A percentile compares a stretch with the other conserved stretches of the same genome.
These are phyloP conservation scores for Elymus sibiricus DNA, from an alignment of 176 grass and related monocot genomes.

Conservation along the genomic window DNA sequence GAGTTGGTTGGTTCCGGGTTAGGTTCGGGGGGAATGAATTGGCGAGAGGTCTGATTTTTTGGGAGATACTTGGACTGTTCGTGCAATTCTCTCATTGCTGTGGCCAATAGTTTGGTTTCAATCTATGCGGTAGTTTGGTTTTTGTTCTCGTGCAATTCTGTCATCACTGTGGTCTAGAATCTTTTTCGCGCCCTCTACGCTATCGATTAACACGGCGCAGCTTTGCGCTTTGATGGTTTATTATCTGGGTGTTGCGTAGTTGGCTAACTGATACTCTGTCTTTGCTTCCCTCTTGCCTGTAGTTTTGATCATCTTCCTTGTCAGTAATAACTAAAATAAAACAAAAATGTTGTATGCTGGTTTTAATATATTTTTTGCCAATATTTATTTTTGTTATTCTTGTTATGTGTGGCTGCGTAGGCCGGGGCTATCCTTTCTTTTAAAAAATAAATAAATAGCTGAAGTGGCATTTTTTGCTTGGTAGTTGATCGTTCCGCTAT, in stretches of 20 bases:
- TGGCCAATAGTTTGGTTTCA: neutral
- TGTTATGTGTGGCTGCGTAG: neutral
- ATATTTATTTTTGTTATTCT: neutral
- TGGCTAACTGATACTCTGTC: neutral
- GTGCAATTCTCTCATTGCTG: neutral
- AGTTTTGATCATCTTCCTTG: neutral
- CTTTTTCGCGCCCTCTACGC: neutral
- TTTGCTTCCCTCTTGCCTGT: neutral
- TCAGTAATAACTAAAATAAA: neutral
- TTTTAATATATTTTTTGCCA: neutral
- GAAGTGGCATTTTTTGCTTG: neutral
- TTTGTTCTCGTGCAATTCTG: neutral
- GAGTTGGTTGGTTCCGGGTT: neutral
- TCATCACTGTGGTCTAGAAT: neutral
- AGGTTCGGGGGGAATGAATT: neutral
- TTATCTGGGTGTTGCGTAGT: constrained; percentile 2
- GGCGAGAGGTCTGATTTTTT: neutral
- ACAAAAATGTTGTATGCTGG: neutral
- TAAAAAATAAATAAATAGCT: too few relatives aligned
- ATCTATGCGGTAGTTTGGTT: neutral
- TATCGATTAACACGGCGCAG: neutral
- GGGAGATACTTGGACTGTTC: neutral
- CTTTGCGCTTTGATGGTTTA: neutral
- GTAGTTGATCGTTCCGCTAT: constrained; percentile 10
- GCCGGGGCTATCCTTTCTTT: neutral